Conservation (phyloP, 164 flowering plant genomes). For the Vitis rupestris region DNA sequence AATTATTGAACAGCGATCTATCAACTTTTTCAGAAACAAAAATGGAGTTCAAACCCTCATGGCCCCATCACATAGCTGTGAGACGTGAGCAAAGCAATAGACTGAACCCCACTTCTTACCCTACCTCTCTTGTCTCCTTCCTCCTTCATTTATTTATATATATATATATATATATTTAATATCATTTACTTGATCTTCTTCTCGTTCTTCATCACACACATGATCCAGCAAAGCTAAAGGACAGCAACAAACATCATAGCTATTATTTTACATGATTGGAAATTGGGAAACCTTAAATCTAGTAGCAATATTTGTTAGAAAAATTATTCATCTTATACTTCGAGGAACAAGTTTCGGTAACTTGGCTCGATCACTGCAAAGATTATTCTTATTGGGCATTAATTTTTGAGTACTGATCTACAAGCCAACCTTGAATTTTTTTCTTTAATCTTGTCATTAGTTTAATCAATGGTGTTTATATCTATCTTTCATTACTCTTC, state of each 20-base stretch:
- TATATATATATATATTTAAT: not conserved
- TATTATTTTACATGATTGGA: conserved; percentile 22
- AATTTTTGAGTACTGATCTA: too few relatives aligned
- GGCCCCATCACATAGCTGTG: conserved; percentile 19
- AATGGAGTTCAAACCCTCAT: conserved; percentile 5
- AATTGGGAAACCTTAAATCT: conserved; percentile 16
- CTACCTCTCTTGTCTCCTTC: conserved; percentile 6
- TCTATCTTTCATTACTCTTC: not conserved
- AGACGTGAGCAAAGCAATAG: conserved; percentile 9
- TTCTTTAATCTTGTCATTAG: too few relatives aligned
- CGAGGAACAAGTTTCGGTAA: not conserved
- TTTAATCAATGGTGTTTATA: not conserved
- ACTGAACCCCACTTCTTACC: conserved; percentile 14
- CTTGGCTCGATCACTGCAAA: too few relatives aligned
- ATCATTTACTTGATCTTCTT: not conserved
- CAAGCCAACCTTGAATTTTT: too few relatives aligned
- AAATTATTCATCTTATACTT: not conserved
- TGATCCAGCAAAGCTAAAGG: not conserved
- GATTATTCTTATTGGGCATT: too few relatives aligned
- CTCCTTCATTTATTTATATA: not conserved
- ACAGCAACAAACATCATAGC: not conserved
- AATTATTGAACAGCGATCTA: too few relatives aligned
- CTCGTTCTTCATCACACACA: not conserved
- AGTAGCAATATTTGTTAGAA: conserved; percentile 4
- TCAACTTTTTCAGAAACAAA: not conserved